Conservation (phyloP, 768 basidiomycete genomes). For the Dentipellis fragilis region DNA sequence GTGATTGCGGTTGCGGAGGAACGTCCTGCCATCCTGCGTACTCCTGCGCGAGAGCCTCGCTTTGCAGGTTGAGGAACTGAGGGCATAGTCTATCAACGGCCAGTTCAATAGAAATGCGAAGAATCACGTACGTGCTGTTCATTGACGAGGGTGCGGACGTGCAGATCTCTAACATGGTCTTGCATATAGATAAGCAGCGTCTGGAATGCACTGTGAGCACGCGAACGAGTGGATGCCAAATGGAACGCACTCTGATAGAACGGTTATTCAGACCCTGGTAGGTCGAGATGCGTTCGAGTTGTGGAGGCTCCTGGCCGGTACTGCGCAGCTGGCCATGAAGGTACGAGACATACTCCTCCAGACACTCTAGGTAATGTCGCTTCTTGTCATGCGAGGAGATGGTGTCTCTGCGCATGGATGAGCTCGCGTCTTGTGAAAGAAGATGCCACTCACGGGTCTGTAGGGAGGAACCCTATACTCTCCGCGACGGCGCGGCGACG, state of each 20-base stretch:
- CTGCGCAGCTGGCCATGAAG: constrained; percentile 52
- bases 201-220: constrained; percentile 21
- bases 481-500: constrained; percentile 49
- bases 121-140: constrained; percentile 39
- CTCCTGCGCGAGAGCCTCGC: constrained; percentile 3
- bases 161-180: constrained; percentile 38
- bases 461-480: constrained; percentile 44
- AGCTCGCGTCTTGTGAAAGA: not conserved
- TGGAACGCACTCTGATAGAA: constrained; percentile 45
- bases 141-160: constrained; percentile 39
- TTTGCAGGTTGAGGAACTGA: constrained; percentile 14
- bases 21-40: too few relatives aligned
- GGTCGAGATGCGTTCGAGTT: constrained; percentile 38
- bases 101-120: too few relatives aligned
- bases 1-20: too few relatives aligned
- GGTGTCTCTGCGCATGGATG: constrained; percentile 35
- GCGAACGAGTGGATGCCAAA: not conserved
- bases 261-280: constrained; percentile 50
- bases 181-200: constrained; percentile 68
- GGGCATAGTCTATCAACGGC: not conserved
- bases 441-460: constrained; percentile 43
- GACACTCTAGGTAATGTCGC: constrained; percentile 59
- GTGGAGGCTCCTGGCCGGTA: constrained; percentile 34
- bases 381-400: constrained; percentile 77
- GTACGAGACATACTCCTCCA: constrained; percentile 62